Evolutionary conservation across 2,329 filamentous ascomycete species (phyloP), one percentile per base, ranked within the genome.

Genomic region (Colletotrichum sidae): DNA sequence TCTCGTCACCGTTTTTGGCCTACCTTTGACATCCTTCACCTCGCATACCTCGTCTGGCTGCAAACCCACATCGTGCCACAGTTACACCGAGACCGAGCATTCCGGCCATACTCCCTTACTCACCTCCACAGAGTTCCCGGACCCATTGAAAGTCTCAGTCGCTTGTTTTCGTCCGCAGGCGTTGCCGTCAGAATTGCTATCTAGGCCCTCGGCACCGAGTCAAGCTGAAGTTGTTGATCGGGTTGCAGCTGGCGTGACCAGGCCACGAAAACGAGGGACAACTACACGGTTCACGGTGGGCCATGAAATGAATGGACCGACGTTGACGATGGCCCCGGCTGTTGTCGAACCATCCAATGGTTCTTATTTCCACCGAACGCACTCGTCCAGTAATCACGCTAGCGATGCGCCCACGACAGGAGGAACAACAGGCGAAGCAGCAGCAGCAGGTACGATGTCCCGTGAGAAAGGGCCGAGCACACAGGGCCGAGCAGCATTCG

Each of bases 401-500:
- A 71, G 46, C 61, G 52, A 42, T 25, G 52, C 61, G 39, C 51
- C 42, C 12, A 25, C 65, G 11, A 15, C 60, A 39, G 33, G 39
- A 46, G 10, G 9, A 33, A 46, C 44, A 45, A n/a, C 42, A 45
- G 17, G 13, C n/a, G 13, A 6, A 45, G 15, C 64, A 10, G 12
- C 60, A 39, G 41, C 41, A 52, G 39, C 55, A 46, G 25, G 46
- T 13, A 8, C 55, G 44, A 57, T 63, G 11, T 12, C 33, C 33
- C 58, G 45, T 6, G 35, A 63, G 67, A 79, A n/a, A 60, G 42
- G 64, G 38, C 46, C 55, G 50, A 52, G 60, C 64, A 45, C 46
- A 17, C 59, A 79, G 69, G 75, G 70, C 59, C 72, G 81, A 25
- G 76, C 82, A 12, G 73, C 76, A 63, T 86, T 86, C 73, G 83